Conservation (phyloP, 129 eudicot species). For the Escallonia herrerae region DNA sequence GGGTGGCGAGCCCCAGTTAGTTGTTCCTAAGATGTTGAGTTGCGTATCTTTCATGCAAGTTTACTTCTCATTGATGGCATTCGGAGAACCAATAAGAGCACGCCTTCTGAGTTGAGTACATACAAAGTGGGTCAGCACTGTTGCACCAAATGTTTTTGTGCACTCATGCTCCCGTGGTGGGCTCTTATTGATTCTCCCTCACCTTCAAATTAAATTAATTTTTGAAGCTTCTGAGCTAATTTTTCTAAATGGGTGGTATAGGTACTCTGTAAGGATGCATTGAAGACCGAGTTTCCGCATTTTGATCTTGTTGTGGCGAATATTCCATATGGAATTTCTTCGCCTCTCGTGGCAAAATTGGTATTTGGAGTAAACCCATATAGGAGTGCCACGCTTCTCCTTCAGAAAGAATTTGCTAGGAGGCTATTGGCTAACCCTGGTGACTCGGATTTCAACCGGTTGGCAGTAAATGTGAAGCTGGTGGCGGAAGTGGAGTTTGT, state of each 20-base stretch:
- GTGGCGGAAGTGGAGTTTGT: constrained; percentile 77
- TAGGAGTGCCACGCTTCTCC: constrained; percentile 65
- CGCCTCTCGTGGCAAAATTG: constrained; percentile 83
- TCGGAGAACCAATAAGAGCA: too few relatives aligned
- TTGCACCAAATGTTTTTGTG: background rate
- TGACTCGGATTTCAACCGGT: constrained; percentile 71
- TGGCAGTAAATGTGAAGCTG: constrained; percentile 81
- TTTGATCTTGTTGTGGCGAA: constrained; percentile 96
- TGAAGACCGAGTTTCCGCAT: constrained; percentile 65
- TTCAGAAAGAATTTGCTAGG: constrained; percentile 92
- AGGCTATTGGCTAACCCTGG: constrained; percentile 88
- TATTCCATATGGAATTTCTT: constrained; percentile 79
- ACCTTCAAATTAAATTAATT: too few relatives aligned
- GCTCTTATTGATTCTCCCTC: too few relatives aligned
- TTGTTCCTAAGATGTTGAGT: too few relatives aligned
- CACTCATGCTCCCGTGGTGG: background rate
- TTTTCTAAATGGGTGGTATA: constrained; percentile 20
- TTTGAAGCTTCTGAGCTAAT: background rate
- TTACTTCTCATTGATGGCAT: too few relatives aligned
- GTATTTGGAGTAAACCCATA: constrained; percentile 58
- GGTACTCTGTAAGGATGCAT: constrained; percentile 72
- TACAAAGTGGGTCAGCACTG: too few relatives aligned
- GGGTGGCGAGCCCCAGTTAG: too few relatives aligned
- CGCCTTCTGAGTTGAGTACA: too few relatives aligned
- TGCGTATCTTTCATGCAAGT: too few relatives aligned